A percentile compares a stretch with the other conserved stretches of the same genome.
Evolutionary conservation across 805 yeast genomes (phyloP).

Genomic region (Schwanniomyces vanrijiae): DNA sequence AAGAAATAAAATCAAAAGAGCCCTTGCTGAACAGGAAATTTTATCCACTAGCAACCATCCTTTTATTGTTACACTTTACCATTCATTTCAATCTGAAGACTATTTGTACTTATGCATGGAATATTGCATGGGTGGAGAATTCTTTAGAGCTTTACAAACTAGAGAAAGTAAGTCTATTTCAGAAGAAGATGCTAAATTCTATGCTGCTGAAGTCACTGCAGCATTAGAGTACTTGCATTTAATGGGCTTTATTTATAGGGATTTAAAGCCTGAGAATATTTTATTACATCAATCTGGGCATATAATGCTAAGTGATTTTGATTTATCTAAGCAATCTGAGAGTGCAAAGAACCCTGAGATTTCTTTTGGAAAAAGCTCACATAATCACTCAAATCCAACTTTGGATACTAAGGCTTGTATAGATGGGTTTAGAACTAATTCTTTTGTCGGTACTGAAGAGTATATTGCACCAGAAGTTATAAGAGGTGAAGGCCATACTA

Average conservation of each 20-base stretch:
- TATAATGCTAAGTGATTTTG: constrained; percentile 96
- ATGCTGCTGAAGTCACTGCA: constrained; percentile 96
- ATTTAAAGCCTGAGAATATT: constrained; percentile 94
- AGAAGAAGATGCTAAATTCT: constrained; percentile 88
- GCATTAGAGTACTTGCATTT: constrained; percentile 93
- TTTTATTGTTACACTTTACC: constrained; percentile 92
- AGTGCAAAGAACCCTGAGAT: constrained; percentile 76
- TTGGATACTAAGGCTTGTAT: constrained; percentile 93
- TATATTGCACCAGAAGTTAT: constrained; percentile 98
- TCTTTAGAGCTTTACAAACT: constrained; percentile 92
- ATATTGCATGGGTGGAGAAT: constrained; percentile 99
- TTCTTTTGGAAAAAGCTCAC: constrained; percentile 32
- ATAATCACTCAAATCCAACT: constrained; percentile 48
- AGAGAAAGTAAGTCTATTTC: constrained; percentile 79
- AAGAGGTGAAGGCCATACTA: constrained; percentile 94
- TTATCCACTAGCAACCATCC: constrained; percentile 95
- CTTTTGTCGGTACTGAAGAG: constrained; percentile 98
- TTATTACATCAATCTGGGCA: constrained; percentile 95
- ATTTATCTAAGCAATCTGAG: constrained; percentile 85
- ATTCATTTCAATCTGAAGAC: constrained; percentile 94
- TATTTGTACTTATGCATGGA: constrained; percentile 94
- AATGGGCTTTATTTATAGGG: constrained; percentile 97
- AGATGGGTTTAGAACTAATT: constrained; percentile 94
- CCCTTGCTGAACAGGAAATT: constrained; percentile 94
- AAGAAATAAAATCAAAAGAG: constrained; percentile 91